Percentiles rank a stretch among this genome's conserved stretches.
Evolutionary conservation across 2,329 filamentous ascomycete species (phyloP).

Genomic region (Fusarium sororula): DNA sequence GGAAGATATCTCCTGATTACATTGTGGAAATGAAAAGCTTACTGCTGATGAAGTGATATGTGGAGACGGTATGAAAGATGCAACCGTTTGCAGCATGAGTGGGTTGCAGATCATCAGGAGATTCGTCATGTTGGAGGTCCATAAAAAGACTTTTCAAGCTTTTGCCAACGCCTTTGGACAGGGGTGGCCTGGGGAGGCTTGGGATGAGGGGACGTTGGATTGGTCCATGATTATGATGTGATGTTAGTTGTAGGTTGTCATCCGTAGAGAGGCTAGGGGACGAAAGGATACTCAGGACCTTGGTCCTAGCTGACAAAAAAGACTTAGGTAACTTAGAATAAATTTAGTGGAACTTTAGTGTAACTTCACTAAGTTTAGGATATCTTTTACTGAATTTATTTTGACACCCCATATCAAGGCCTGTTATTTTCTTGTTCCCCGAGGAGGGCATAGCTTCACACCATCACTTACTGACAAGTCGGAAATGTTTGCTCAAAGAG

Average conservation of each 20-base stretch:
- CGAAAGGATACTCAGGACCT: too few species aligned
- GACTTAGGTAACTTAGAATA: too few species aligned
- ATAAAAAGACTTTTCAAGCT: not conserved
- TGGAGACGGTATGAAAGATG: not conserved
- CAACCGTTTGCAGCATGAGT: not conserved
- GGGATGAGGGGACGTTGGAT: not conserved
- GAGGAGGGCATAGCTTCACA: not conserved
- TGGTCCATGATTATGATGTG: not conserved
- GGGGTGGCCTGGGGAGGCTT: not conserved
- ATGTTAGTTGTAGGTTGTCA: not conserved
- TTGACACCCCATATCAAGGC: too few species aligned
- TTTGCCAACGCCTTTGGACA: not conserved
- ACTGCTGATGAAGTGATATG: not conserved
- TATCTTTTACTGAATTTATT: too few species aligned
- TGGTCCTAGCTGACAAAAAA: too few species aligned
- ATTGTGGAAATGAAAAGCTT: not conserved
- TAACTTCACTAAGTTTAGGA: too few species aligned
- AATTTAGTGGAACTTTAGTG: too few species aligned
- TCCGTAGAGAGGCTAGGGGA: not conserved
- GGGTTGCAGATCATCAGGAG: not conserved
- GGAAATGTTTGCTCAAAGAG: not conserved
- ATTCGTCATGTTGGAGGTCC: not conserved
- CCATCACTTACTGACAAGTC: not conserved
- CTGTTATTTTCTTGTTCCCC: too few species aligned
- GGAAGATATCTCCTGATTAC: not conserved